A percentile compares a stretch with the other conserved stretches of the same genome.
These are phyloP conservation scores for Solanum sparsipilum DNA, from an alignment of 257 asterid genomes.

Conservation along the genomic window DNA sequence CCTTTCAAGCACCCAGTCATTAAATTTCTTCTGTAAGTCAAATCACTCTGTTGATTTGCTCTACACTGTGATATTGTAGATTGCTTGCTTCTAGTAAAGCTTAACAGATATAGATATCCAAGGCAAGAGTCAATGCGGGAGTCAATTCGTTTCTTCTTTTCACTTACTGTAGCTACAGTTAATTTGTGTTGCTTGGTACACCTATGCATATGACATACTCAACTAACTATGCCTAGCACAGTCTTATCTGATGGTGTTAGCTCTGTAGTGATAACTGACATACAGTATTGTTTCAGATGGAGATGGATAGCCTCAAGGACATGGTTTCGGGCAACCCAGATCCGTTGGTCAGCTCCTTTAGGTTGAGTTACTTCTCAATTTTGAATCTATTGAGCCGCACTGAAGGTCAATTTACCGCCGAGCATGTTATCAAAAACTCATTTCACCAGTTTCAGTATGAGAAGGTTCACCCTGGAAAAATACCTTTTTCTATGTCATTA, in stretches of 20 bases:
- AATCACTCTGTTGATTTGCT: neutral
- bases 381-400: constrained; percentile 91
- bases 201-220: neutral
- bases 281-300: constrained; percentile 48
- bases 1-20: neutral
- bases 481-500: neutral
- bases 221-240: neutral
- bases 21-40: neutral
- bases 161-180: neutral
- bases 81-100: neutral
- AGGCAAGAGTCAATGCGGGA: neutral
- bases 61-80: neutral
- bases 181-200: neutral
- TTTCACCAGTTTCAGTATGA: constrained; percentile 95
- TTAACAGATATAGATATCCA: neutral
- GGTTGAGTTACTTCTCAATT: constrained; percentile 89
- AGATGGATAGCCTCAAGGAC: constrained; percentile 87
- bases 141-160: neutral
- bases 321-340: constrained; percentile 96
- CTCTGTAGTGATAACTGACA: neutral
- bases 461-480: constrained; percentile 36
- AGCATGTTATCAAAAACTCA: constrained; percentile 88
- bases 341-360: constrained; percentile 90
- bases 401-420: constrained; percentile 96
- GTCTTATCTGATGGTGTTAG: neutral